Conservation (phyloP, 1,139 yeast genomes). For the Candida sojae region DNA sequence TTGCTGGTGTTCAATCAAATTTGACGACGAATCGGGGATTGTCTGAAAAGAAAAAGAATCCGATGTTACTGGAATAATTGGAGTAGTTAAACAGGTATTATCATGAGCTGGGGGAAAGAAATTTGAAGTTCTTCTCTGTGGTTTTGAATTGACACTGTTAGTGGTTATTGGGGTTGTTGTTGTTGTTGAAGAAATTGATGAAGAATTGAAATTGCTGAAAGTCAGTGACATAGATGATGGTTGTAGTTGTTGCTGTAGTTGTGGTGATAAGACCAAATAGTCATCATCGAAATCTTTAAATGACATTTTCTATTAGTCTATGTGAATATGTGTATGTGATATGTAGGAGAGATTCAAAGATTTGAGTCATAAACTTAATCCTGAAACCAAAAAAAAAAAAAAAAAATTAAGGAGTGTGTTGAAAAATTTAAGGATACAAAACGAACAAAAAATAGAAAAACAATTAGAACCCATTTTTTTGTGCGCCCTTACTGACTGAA, state of each 20-base stretch:
- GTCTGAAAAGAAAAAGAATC: constrained; percentile 4
- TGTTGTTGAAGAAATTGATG: background rate
- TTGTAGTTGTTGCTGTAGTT: background rate
- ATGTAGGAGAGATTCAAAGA: too few species aligned
- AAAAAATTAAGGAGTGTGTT: background rate
- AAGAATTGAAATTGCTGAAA: background rate
- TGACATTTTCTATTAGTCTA: background rate
- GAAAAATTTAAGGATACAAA: too few species aligned
- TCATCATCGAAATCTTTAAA: constrained; percentile 1
- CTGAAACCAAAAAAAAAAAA: background rate
- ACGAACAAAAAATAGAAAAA: too few species aligned
- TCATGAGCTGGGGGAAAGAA: constrained; percentile 11
- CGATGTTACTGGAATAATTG: constrained; percentile 1
- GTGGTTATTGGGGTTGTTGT: background rate
- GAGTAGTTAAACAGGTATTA: constrained; percentile 2
- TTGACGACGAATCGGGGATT: background rate
- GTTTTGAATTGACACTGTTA: background rate
- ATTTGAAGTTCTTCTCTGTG: constrained; percentile 10
- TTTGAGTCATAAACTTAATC: too few species aligned
- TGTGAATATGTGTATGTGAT: too few species aligned
- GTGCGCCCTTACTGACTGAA: too few species aligned
- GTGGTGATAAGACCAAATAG: background rate
- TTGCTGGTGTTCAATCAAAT: background rate
- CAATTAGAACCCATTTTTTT: too few species aligned
- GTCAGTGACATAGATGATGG: background rate